phyloP scores from a whole-genome alignment of 2,329 filamentous ascomycete species.

The Geosmithia flava region DNA sequence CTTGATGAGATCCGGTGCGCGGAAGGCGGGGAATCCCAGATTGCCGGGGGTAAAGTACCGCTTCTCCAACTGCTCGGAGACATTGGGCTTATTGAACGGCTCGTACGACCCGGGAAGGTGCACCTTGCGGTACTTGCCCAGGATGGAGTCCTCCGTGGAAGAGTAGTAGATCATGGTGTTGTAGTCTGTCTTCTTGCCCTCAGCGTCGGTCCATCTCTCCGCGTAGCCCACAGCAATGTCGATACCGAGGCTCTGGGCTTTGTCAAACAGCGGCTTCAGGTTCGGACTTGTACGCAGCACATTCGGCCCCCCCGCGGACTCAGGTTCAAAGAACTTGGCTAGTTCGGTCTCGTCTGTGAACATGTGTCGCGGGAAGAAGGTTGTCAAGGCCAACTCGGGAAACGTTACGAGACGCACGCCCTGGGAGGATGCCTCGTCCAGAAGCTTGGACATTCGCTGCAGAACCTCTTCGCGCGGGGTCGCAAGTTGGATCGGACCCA shows the following conservation, averaged over 20 bases:
- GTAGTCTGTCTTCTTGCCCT: constrained; percentile 26
- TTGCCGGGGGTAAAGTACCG: constrained; percentile 39
- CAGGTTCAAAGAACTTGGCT: constrained; percentile 36
- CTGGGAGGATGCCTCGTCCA: constrained; percentile 28
- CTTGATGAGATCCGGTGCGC: constrained; percentile 30
- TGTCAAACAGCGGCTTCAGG: constrained; percentile 33
- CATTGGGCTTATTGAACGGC: constrained; percentile 31
- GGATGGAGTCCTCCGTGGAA: constrained; percentile 20
- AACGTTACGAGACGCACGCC: constrained; percentile 37
- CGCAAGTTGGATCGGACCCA: constrained; percentile 26
- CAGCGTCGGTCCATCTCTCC: constrained; percentile 21
- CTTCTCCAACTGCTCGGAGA: constrained; percentile 42
- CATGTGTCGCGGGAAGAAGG: constrained; percentile 42
- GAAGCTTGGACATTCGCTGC: constrained; percentile 33
- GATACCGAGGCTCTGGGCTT: constrained; percentile 29
- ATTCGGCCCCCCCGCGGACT: constrained; percentile 13
- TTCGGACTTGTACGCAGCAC: constrained; percentile 21
- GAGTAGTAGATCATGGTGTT: constrained; percentile 38
- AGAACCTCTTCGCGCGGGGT: constrained; percentile 28
- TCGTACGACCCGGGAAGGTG: constrained; percentile 41
- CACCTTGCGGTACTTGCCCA: constrained; percentile 42
- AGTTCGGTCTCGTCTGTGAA: constrained; percentile 29
- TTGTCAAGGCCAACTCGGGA: constrained; percentile 41
- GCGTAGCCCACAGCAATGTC: constrained; percentile 42
- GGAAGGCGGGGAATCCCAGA: constrained; percentile 39